Conservation (phyloP, 2,329 filamentous ascomycete genomes). For the Diaporthe velutina region DNA sequence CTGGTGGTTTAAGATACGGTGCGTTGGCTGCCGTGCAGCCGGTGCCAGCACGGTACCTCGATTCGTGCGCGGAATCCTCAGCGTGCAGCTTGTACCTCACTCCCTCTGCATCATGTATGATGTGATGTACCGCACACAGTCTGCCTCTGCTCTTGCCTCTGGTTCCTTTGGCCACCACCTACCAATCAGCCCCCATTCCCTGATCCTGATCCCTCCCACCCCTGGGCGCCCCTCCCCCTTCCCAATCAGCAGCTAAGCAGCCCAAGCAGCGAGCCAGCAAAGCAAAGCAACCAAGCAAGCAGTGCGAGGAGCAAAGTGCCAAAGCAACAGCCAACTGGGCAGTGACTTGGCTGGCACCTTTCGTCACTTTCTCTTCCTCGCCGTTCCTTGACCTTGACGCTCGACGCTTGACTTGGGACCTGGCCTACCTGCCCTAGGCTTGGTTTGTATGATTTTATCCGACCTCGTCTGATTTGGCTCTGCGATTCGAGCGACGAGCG, state of each 20-base stretch:
- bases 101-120: neutral
- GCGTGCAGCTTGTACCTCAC: neutral
- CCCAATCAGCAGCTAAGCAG: conserved; percentile 5
- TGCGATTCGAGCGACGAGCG: conserved; percentile 10
- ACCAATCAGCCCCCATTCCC: neutral
- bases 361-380: neutral
- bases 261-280: neutral
- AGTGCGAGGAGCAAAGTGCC: conserved; percentile 25
- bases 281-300: neutral
- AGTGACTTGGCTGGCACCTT: neutral
- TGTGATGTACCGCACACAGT: conserved; percentile 22
- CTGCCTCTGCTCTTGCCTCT: neutral
- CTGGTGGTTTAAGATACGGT: conserved; percentile 11
- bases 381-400: neutral
- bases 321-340: neutral
- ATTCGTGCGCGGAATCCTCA: neutral
- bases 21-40: conserved; percentile 26
- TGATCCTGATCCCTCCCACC: neutral
- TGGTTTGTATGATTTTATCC: conserved; percentile 22
- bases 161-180: neutral
- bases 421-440: neutral
- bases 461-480: conserved; percentile 25
- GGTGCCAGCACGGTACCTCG: neutral
- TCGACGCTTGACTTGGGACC: neutral
- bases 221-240: neutral